Evolutionary conservation across 805 yeast species (phyloP), one percentile per base, ranked within the genome.

Genomic region (Debaryomyces hansenii): DNA sequence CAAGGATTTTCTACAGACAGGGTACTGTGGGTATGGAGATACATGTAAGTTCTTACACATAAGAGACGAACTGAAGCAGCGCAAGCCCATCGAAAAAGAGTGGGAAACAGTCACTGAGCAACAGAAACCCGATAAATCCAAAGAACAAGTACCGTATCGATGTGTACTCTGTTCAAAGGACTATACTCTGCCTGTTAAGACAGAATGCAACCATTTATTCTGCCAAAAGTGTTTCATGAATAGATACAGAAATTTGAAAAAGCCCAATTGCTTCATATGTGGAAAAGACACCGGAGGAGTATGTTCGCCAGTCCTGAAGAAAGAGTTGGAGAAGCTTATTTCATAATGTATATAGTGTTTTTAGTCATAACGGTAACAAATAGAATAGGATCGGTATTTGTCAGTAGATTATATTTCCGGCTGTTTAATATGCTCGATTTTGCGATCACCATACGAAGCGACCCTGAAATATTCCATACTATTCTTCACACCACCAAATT

Each of bases 1-100:
- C 62, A 94, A 92, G 59, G 98, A 94, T 64, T 94, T 79, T 64
- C 78, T 82, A 48, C 87, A 85, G 54, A 91, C 95, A 0, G 99
- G 99, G 0, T 91, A 83, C 60, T 94, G 99, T 74, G 97, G 97
- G 5, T 94, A 85, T 62, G 99, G 99, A 7, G 99, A 94, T 57
- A 85, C 94, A 31, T 94, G 99, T 70, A 94, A 94, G 68, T 94
- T 94, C 63, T 63, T 92, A 31, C 99, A 94, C 62, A 80, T 88
- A 12, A 70, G 99, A 64, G 97, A 89, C 55, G 96, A 89, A 58
- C 86, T 84, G 67, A 79, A 76, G 45, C 83, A 83, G 40, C 87
- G 84, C 27, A 81, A 83, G 80, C 82, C 84, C 48, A 62, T 84
- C 5, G 62, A 76, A 21, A 74, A 74, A 48, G 95, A 88, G 38